Base-by-base conservation (phyloP, 257 asterid species). In the Linaria vulgaris region DNA sequence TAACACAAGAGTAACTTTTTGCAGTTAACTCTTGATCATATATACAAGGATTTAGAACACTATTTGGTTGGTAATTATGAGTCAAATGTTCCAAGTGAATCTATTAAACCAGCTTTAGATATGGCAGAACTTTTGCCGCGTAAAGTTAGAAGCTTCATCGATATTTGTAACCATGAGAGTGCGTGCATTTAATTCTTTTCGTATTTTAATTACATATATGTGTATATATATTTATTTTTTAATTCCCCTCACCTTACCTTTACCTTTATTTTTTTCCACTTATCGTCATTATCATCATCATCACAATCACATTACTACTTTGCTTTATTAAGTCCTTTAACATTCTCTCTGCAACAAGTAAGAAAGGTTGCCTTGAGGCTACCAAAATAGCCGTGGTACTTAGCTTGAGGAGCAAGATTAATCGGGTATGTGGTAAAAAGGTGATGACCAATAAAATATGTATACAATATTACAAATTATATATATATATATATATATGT, bases 141-240 rank as follows among this genome's bases (percentile, higher is more conserved):
- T 69, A 80, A 80, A 79, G 81, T 58, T 71, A 68, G 87, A 78
- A 83, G 83, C 87, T 80, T 80, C 87, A 76, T 80, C 83, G 79
- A 78, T 71, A 30, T 80, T 24, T 66, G 80, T 23, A 53, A 10
- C 34, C 34, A 27, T 27, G 34, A 27, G 34, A 27, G 34, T 27
- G 34, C 34, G 34, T 27, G n/a, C n/a, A n/a, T n/a, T n/a, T n/a
- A n/a, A n/a, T n/a, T n/a, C n/a, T n/a, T n/a, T n/a, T n/a, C n/a
- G n/a, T n/a, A n/a, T n/a, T n/a, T n/a, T n/a, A n/a, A n/a, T 20
- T 54, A 65, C 61, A 53, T 81, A 71, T 68, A 65, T 74, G 78
- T 73, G 72, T 76, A 76, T 74, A 68, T 76, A 70, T 50, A 25
- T 48, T 19, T 14, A 19, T 63, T 49, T 1, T 17, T 44, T 44